phyloP scores from a whole-genome alignment of 2,329 filamentous ascomycete genomes.

The Nemania sp. region DNA sequence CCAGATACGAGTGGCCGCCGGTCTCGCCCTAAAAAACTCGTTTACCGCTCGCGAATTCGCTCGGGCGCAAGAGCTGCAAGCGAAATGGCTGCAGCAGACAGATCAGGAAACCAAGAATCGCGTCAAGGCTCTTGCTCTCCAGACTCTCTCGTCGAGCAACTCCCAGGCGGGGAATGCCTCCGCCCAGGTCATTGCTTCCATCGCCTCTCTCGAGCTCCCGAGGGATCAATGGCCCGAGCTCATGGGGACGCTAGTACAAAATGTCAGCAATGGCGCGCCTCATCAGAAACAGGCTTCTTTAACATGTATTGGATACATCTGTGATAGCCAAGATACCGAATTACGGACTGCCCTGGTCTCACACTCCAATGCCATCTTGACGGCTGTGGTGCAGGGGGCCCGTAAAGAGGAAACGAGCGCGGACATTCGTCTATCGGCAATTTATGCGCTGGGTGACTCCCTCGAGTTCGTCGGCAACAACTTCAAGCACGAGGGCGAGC shows the following conservation, averaged over 20 bases:
- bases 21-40: slow-evolving; percentile 96
- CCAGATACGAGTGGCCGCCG: slow-evolving; percentile 88
- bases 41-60: slow-evolving; percentile 91
- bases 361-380: slow-evolving; percentile 97
- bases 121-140: slow-evolving; percentile 88
- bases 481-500: slow-evolving; percentile 98
- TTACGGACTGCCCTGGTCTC: slow-evolving; percentile 77
- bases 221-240: slow-evolving; percentile 91
- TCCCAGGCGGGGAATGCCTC: slow-evolving; percentile 83
- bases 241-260: slow-evolving; percentile 86
- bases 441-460: slow-evolving; percentile 91
- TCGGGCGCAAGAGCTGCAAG: slow-evolving; percentile 86
- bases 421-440: slow-evolving; percentile 90
- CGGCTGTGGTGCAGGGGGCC: slow-evolving; percentile 94
- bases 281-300: slow-evolving; percentile 93
- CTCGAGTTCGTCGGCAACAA: slow-evolving; percentile 97
- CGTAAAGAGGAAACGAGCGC: slow-evolving; percentile 92
- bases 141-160: slow-evolving; percentile 81
- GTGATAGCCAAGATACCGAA: slow-evolving; percentile 89
- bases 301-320: slow-evolving; percentile 97
- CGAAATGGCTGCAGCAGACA: slow-evolving; percentile 87
- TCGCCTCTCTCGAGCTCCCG: slow-evolving; percentile 92
- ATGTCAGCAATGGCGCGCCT: slow-evolving; percentile 83
- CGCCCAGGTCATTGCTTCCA: slow-evolving; percentile 92
- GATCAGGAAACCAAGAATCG: slow-evolving; percentile 79